phyloP scores from a whole-genome alignment of 225 moss, liverwort and hornwort species.

The Polytrichum formosum region DNA sequence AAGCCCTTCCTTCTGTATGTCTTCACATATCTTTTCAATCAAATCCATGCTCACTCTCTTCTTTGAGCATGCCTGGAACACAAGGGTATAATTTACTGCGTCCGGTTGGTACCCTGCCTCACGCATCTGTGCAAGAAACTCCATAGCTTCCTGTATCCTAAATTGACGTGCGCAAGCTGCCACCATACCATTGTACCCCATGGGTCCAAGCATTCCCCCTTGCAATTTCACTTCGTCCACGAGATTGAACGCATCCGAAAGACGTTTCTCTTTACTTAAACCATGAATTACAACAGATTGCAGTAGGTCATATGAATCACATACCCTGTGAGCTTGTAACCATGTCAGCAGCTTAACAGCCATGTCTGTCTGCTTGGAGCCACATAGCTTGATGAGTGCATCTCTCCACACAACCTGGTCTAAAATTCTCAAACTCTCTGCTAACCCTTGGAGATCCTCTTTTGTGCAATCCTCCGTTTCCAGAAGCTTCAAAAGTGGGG shows the following conservation, averaged over 20 bases:
- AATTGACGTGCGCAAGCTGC: constrained; percentile 53
- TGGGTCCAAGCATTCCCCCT: constrained; percentile 34
- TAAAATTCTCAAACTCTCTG: constrained; percentile 26
- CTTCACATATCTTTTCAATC: constrained; percentile 47
- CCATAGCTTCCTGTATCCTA: constrained; percentile 44
- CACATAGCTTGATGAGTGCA: constrained; percentile 50
- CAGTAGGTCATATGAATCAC: constrained; percentile 41
- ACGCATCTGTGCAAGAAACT: constrained; percentile 67
- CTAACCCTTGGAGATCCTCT: constrained; percentile 22
- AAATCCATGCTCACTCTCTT: constrained; percentile 34
- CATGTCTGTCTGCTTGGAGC: constrained; percentile 35
- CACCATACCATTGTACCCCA: constrained; percentile 63
- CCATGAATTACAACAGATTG: constrained; percentile 64
- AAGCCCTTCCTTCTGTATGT: constrained; percentile 59
- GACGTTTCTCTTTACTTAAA: constrained; percentile 49
- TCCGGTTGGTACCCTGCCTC: constrained; percentile 69
- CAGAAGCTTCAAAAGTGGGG: constrained; percentile 39
- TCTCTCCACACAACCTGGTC: constrained; percentile 59
- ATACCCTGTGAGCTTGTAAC: constrained; percentile 31
- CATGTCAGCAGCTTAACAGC: constrained; percentile 50
- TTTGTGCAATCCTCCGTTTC: constrained; percentile 26
- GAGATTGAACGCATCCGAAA: constrained; percentile 50
- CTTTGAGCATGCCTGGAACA: constrained; percentile 81
- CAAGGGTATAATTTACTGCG: constrained; percentile 65
- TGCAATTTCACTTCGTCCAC: constrained; percentile 43